Evolutionary conservation across 176 grass and related monocot genomes (phyloP).

Genomic region (Metroxylon sagu): DNA sequence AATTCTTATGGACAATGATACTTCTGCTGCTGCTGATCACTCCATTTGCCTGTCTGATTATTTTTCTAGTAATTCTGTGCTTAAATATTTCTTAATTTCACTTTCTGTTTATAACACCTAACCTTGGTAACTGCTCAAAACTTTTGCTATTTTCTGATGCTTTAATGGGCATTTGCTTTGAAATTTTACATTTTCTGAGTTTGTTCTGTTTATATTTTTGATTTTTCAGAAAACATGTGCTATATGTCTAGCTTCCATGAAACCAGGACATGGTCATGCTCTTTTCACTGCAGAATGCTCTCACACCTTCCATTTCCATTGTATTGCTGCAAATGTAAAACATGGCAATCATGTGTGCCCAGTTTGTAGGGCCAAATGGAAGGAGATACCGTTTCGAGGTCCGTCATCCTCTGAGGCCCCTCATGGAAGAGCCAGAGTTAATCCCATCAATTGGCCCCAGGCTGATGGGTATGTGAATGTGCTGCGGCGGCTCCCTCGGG

Average conservation of each 20-base stretch:
- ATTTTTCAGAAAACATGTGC: conserved; percentile 68
- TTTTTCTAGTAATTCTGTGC: too few relatives aligned
- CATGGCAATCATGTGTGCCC: conserved; percentile 64
- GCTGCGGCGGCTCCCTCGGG: conserved; percentile 55
- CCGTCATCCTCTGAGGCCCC: conserved; percentile 26
- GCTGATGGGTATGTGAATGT: conserved; percentile 47
- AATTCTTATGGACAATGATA: too few relatives aligned
- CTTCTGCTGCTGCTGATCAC: too few relatives aligned
- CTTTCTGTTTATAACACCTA: too few relatives aligned
- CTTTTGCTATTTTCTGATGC: too few relatives aligned
- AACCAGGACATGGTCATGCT: conserved; percentile 73
- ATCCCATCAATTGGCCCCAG: conserved; percentile 42
- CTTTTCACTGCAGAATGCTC: conserved; percentile 83
- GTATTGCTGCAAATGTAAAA: conserved; percentile 80
- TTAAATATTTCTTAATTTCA: too few relatives aligned
- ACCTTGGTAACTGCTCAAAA: too few relatives aligned
- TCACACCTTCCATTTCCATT: conserved; percentile 82
- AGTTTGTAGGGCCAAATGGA: conserved; percentile 67
- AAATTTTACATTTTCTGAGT: background rate
- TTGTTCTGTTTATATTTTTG: conserved; percentile 1
- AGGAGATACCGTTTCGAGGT: conserved; percentile 63
- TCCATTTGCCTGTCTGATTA: too few relatives aligned
- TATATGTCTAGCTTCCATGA: conserved; percentile 76
- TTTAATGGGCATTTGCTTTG: background rate
- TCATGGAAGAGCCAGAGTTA: conserved; percentile 36